phyloP scores from a whole-genome alignment of 305 asterid species.

The Fraxinus ornus region DNA sequence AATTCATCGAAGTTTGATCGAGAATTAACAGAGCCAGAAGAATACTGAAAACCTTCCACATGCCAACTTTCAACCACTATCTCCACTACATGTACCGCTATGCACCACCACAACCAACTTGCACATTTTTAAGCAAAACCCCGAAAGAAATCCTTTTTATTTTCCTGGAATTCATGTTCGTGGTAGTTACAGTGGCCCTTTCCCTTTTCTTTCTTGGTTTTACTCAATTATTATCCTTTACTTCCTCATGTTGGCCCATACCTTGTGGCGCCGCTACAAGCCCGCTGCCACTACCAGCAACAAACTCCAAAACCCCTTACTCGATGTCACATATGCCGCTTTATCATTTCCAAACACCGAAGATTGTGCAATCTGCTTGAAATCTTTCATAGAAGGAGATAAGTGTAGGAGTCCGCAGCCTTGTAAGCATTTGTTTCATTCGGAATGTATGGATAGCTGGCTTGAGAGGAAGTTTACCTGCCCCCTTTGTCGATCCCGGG shows the following conservation, averaged over 20 bases:
- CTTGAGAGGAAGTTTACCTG: conserved; percentile 9
- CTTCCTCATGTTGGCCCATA: conserved; percentile 42
- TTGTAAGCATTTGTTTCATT: conserved; percentile 48
- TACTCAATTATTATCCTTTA: conserved; percentile 52
- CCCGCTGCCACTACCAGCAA: too few species aligned
- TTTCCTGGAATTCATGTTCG: conserved; percentile 42
- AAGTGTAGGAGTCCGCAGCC: conserved; percentile 35
- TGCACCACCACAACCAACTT: conserved; percentile 22
- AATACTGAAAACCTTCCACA: too few species aligned
- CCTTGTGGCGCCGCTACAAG: background rate
- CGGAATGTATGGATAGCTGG: conserved; percentile 48
- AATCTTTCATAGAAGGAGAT: conserved; percentile 40
- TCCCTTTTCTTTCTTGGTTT: conserved; percentile 59
- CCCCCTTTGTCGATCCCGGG: too few species aligned
- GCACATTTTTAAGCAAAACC: background rate
- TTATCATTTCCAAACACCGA: conserved; percentile 15
- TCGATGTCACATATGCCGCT: conserved; percentile 21
- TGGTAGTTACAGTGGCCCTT: conserved; percentile 40
- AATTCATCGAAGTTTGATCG: too few species aligned
- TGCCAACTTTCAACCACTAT: background rate
- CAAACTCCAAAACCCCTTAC: too few species aligned
- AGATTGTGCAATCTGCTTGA: conserved; percentile 54
- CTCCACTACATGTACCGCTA: background rate
- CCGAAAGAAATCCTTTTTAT: conserved; percentile 32
- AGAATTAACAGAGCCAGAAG: too few species aligned